Evolutionary conservation across 2,329 filamentous ascomycete genomes (phyloP), one percentile per base, ranked within the genome.

Genomic region (Teratosphaeria zuluensis): DNA sequence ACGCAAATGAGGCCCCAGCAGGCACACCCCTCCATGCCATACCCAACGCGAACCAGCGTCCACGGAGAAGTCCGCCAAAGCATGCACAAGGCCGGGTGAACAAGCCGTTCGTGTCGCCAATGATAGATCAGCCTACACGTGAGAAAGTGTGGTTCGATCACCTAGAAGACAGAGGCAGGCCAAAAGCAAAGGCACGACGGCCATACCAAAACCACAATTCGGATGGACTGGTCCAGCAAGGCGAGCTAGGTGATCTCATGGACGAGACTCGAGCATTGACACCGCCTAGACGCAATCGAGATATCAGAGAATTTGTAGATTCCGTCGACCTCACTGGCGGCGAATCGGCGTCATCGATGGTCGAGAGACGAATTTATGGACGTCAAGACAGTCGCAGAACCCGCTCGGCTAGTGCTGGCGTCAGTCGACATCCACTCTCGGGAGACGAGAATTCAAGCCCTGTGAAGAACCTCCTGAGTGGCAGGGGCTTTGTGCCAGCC

Each of bases 141-240:
- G 67, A 69, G 48, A 67, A 65, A 35, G 65, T 67, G 1, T 70
- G 65, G 68, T 69, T 69, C 53, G 69, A 70, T 33, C 66, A 67
- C 48, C 58, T 68, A n/a, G 64, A 68, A 46, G 56, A 62, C 14
- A 53, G 56, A 42, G 54, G 54, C n/a, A 21, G 42, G n/a, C n/a
- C 57, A 31, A 42, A 51, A 55, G 42, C 59, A 56, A 6, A 59
- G n/a, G 31, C 56, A 56, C 51, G 56, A 30, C 42, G 48, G 16
- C 58, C 24, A n/a, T 53, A 42, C 46, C 48, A 31, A 24, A 53
- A 42, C 6, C 56, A 56, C 11, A 51, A 59, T n/a, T 52, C 42
- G 14, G 46, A 56, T 30, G 53, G 56, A 16, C 54, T 70, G 7
- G 67, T 69, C 12, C 56, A 59, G 16, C 64, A 61, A 56, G 69